Conservation (phyloP, 208 protist genomes). For the Leishmania tropica region DNA sequence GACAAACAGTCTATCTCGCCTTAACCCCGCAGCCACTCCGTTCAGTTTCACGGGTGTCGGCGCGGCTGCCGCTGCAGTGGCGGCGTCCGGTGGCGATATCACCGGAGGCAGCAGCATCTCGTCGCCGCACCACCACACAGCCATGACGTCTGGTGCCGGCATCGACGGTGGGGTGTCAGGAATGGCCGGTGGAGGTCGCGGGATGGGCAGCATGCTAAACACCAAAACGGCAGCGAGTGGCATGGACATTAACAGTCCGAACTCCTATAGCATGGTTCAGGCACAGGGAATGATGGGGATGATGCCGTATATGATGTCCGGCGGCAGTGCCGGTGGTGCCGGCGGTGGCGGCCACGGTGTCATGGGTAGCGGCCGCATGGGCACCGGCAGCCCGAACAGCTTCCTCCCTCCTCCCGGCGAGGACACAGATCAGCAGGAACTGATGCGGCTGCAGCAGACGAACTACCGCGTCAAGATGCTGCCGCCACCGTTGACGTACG, state of each 20-base stretch:
- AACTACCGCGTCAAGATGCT: constrained; percentile 59
- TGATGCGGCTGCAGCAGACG: constrained; percentile 34
- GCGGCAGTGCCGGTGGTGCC: constrained; percentile 5
- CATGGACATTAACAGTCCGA: constrained; percentile 23
- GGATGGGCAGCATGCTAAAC: constrained; percentile 11
- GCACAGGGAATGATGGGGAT: constrained; percentile 21
- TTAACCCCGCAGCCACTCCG: constrained; percentile 35
- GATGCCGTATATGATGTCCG: constrained; percentile 25
- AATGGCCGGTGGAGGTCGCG: constrained; percentile 1
- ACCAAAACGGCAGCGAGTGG: constrained; percentile 2
- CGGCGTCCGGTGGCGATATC: neutral
- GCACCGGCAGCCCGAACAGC: constrained; percentile 16
- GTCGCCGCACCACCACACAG: constrained; percentile 8
- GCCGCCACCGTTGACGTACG: constrained; percentile 48
- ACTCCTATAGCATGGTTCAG: constrained; percentile 25
- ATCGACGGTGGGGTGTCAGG: constrained; percentile 14
- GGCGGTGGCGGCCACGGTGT: constrained; percentile 10
- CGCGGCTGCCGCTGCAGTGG: constrained; percentile 3
- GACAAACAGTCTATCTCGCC: constrained; percentile 21
- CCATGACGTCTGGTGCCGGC: constrained; percentile 6
- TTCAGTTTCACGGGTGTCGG: constrained; percentile 34
- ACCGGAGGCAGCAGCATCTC: neutral
- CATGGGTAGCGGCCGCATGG: constrained; percentile 10
- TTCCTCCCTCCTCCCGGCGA: constrained; percentile 35
- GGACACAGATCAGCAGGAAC: constrained; percentile 37